Evolutionary conservation across 2,329 filamentous ascomycete species (phyloP), one percentile per base, ranked within the genome.

Genomic region (Escovopsis sp.): DNA sequence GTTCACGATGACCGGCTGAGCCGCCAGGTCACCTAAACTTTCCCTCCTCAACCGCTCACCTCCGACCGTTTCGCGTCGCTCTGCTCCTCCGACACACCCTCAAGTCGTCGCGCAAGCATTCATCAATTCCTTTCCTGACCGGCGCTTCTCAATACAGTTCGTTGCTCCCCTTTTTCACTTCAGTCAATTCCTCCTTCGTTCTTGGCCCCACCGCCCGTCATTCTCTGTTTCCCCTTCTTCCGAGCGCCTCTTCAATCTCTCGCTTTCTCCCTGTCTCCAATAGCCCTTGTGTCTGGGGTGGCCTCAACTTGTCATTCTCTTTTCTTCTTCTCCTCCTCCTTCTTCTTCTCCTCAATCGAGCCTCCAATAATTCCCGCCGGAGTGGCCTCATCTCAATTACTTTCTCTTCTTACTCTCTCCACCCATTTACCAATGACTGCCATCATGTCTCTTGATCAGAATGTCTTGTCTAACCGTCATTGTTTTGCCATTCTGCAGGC

Each of bases 381-480:
- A 35, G 33, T 35, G 33, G n/a, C n/a, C n/a, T 35, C 16, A 15
- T 14, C 10, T 10, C n/a, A 35, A 34, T 3, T 15, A 35, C 33
- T 15, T 35, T 35, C 33, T 34, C 14, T 35, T 10, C 51, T 52
- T 48, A 38, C 39, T 49, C 38, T 47, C 46, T 48, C 32, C 34
- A 50, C 43, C 44, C 47, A 50, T 51, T 53, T 37, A 44, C 42
- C 45, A 46, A 45, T 48, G 42, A 44, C 49, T 47, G 46, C 20
- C 20, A 20, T 47, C 51, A 50, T 45, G 47, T 45, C 40, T 45
- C 40, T 51, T 52, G 41, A 53, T 61, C 56, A 66, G 62, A 61
- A 66, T 68, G 58, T 58, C 59, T 61, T 65, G 60, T 75, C 71
- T 75, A 74, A 74, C 71, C 54, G 62, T 66, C 66, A 66, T 63